Percentiles rank a stretch among this genome's conserved stretches.
These are phyloP conservation scores for Mycena haematopus DNA, from an alignment of 768 basidiomycete genomes.

Conservation along the genomic window DNA sequence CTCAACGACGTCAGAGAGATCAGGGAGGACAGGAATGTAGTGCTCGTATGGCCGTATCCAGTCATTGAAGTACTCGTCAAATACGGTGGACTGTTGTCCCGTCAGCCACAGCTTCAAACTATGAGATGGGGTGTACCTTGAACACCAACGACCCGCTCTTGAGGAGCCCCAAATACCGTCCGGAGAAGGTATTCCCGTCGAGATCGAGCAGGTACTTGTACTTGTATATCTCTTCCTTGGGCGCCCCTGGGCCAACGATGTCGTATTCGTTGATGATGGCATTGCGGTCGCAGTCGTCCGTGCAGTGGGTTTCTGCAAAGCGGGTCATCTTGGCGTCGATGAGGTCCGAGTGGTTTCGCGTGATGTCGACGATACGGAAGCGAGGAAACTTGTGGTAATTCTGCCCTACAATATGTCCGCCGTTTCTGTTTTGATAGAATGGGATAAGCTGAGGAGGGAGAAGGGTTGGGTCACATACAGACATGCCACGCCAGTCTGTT, in stretches of 20 bases:
- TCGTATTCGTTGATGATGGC: conserved; percentile 28
- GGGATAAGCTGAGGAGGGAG: neutral
- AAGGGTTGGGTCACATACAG: neutral
- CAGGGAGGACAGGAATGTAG: conserved; percentile 26
- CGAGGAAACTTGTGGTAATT: conserved; percentile 32
- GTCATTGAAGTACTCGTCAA: conserved; percentile 29
- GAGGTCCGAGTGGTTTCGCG: conserved; percentile 30
- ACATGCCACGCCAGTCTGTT: conserved; percentile 32
- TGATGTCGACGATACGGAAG: conserved; percentile 28
- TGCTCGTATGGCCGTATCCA: conserved; percentile 29
- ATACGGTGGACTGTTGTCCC: conserved; percentile 24
- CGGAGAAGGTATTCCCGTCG: conserved; percentile 32
- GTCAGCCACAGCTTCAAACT: neutral
- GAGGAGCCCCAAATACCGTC: conserved; percentile 27
- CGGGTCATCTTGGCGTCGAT: conserved; percentile 31
- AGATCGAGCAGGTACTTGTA: conserved; percentile 31
- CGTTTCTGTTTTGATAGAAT: conserved; percentile 4
- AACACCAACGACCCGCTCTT: conserved; percentile 30
- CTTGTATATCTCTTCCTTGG: conserved; percentile 30
- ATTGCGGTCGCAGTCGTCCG: conserved; percentile 28
- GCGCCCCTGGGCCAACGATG: conserved; percentile 22
- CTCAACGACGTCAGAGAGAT: conserved; percentile 30
- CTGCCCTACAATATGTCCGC: conserved; percentile 30
- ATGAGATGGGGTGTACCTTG: conserved; percentile 12
- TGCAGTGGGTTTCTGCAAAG: conserved; percentile 29